A percentile compares a stretch with the other conserved stretches of the same genome.
Conservation (phyloP, 2,329 filamentous ascomycete species). For the Coleophoma eucalyptorum region DNA sequence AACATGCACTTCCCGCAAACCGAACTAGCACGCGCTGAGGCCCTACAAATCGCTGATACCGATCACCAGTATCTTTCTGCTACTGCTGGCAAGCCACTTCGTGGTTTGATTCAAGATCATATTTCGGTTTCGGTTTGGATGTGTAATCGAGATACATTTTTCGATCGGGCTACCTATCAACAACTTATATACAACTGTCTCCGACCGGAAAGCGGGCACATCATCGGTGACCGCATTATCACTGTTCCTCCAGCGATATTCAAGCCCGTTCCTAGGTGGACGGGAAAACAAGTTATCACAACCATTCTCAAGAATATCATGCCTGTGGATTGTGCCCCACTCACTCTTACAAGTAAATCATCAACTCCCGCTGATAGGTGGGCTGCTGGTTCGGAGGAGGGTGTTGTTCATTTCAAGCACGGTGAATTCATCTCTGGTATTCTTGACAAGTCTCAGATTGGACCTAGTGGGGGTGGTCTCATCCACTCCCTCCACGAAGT, state of each 20-base stretch:
- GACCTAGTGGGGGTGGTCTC: slow-evolving; percentile 79
- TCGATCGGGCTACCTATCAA: slow-evolving; percentile 83
- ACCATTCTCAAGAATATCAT: slow-evolving; percentile 91
- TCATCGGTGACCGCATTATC: slow-evolving; percentile 75
- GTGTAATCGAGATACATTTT: slow-evolving; percentile 88
- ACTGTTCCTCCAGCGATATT: slow-evolving; percentile 77
- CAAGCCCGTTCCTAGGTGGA: slow-evolving; percentile 82
- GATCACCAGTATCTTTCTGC: slow-evolving; percentile 96
- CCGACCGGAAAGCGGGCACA: slow-evolving; percentile 86
- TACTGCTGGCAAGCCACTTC: slow-evolving; percentile 86
- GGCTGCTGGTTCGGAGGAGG: slow-evolving; percentile 75
- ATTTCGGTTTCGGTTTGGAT: slow-evolving; percentile 91
- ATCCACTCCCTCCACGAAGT: slow-evolving; percentile 92
- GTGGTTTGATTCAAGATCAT: slow-evolving; percentile 98
- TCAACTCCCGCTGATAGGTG: slow-evolving; percentile 77
- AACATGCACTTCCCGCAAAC: slow-evolving; percentile 99
- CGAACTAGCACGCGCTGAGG: slow-evolving; percentile 88
- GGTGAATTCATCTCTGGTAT: slow-evolving; percentile 89
- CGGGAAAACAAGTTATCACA: slow-evolving; percentile 92
- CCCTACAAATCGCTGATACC: slow-evolving; percentile 88
- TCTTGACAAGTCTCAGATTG: slow-evolving; percentile 92
- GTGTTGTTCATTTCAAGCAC: slow-evolving; percentile 74
- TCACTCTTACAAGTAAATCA: slow-evolving; percentile 77
- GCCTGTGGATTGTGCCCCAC: slow-evolving; percentile 68
- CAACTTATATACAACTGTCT: slow-evolving; percentile 90